Evolutionary conservation across 805 yeast genomes (phyloP).

Genomic region (Naumovozyma baii): DNA sequence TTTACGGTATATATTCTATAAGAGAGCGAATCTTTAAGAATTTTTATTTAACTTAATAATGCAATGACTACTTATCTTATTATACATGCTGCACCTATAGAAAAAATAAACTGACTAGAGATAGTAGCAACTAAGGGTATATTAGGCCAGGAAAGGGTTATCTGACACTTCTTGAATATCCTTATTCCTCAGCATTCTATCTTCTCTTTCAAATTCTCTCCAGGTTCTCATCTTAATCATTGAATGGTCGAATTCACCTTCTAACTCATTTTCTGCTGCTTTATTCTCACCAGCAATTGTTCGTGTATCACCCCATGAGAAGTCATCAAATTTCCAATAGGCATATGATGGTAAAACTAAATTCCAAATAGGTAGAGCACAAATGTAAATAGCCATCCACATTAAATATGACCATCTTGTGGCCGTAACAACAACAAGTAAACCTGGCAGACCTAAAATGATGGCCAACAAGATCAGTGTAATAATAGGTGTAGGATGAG

Average conservation of each 20-base stretch:
- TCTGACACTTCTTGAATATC: background rate
- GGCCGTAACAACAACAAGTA: constrained; percentile 71
- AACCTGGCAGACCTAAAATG: constrained; percentile 79
- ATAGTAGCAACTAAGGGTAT: too few species aligned
- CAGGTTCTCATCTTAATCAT: constrained; percentile 85
- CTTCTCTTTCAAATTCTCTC: constrained; percentile 82
- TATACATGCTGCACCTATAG: too few species aligned
- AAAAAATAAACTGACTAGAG: too few species aligned
- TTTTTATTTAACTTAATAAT: too few species aligned
- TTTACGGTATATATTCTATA: constrained; percentile 29
- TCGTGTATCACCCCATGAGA: constrained; percentile 94
- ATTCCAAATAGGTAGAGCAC: constrained; percentile 91
- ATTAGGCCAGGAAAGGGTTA: background rate
- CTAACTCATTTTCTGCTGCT: constrained; percentile 46
- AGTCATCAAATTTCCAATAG: constrained; percentile 92
- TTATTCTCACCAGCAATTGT: constrained; percentile 61
- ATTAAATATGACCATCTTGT: constrained; percentile 59
- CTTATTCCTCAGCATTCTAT: background rate
- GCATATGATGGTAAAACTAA: constrained; percentile 79
- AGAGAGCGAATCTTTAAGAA: constrained; percentile 3
- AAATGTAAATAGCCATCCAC: constrained; percentile 70
- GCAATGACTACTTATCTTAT: too few species aligned
- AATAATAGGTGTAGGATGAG: constrained; percentile 66
- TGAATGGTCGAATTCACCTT: constrained; percentile 87
- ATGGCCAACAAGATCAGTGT: constrained; percentile 68